Base-by-base conservation (phyloP, 2,329 filamentous ascomycete genomes). In the Talaromyces piceae region DNA sequence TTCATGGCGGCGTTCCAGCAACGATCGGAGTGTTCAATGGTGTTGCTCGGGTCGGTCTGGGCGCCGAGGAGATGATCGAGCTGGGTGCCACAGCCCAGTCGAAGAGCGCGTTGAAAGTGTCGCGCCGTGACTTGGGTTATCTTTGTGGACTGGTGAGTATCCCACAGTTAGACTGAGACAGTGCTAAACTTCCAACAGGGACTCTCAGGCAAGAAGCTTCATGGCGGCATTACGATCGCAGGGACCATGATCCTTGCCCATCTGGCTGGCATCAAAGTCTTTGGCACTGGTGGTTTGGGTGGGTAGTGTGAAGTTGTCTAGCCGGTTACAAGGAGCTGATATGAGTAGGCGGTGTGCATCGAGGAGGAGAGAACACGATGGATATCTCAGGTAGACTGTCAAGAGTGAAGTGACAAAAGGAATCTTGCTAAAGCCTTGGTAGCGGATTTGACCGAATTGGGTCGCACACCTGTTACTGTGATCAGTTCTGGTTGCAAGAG, bases 401-500 rank as follows among this genome's bases (percentile, higher is more conserved):
- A 18, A 2, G 5, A 11, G 27, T 13, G 8, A 45, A 39, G 11
- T 16, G 27, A 18, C 16, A 41, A 16, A 25, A 11, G 33, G 16
- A 25, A 20, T 18, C 7, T 26, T 44, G 33, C 51, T 45, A 43
- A 54, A 25, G 11, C 49, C 13, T 6, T 25, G 26, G 12, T 45
- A 72, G 91, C 93, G 37, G 93, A 98, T 70, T 77, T 98, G 54
- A 96, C 88, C 3, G 93, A 97, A 75, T 80, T 98, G 47, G 91
- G 93, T 13, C 80, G 90, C 52, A 96, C 91, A 6, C 82, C 88
- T 9, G 85, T 98, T 48, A 86, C 91, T 23, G 91, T 98, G 2
- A 77, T 98, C 48, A 87, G 86, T 67, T 89, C 87, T 57, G 93
- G 93, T 12, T 94, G 89, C 73, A 98, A 98, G 73, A 93, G 91